Evolutionary conservation across 495 filamentous ascomycete species (phyloP).

Genomic region (Aspergillus bridgeri): DNA sequence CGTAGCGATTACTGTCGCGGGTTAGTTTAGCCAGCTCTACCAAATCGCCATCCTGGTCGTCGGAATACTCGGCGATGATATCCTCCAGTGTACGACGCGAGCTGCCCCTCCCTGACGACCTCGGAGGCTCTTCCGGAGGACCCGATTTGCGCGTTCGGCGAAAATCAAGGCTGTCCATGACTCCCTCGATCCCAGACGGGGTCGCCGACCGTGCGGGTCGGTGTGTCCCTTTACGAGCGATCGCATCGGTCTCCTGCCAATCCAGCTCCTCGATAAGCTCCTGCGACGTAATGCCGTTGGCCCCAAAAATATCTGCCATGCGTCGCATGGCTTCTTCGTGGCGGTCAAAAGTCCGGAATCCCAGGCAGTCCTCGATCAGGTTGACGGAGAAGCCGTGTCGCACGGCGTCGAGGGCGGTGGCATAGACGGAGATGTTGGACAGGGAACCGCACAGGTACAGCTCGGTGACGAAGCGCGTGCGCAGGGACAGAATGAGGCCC

Average conservation of each 20-base stretch:
- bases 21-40: constrained; percentile 19
- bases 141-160: constrained; percentile 3
- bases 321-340: constrained; percentile 74
- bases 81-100: constrained; percentile 11
- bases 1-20: constrained; percentile 16
- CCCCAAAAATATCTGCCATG: constrained; percentile 73
- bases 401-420: constrained; percentile 88
- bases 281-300: constrained; percentile 56
- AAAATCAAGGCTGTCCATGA: constrained; percentile 37
- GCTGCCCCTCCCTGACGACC: background rate
- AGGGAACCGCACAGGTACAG: constrained; percentile 89
- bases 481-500: constrained; percentile 64
- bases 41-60: constrained; percentile 21
- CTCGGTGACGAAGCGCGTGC: constrained; percentile 78
- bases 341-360: constrained; percentile 67
- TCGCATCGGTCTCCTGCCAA: constrained; percentile 42
- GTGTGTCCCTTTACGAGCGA: constrained; percentile 26
- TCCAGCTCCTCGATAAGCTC: constrained; percentile 56
- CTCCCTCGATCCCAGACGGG: constrained; percentile 34
- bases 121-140: background rate
- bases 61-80: constrained; percentile 18
- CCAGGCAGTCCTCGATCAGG: constrained; percentile 85
- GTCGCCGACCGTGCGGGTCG: constrained; percentile 17
- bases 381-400: constrained; percentile 81
- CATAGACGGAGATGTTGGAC: constrained; percentile 86